Conservation (phyloP, 805 yeast species). For the Blastobotrys peoriensis region DNA sequence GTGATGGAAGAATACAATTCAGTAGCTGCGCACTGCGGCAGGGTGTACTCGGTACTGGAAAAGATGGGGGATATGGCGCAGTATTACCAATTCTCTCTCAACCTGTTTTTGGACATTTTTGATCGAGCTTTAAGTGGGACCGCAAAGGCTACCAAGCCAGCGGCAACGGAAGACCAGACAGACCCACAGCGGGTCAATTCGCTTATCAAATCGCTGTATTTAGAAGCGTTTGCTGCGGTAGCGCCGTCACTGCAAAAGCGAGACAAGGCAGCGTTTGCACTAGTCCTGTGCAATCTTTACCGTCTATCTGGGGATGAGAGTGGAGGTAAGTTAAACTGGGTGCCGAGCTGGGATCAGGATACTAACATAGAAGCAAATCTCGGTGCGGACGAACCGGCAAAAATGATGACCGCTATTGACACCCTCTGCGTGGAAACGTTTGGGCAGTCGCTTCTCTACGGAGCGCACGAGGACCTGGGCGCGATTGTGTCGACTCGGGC, state of each 20-base stretch:
- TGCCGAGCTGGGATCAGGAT: not conserved
- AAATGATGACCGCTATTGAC: constrained; percentile 8
- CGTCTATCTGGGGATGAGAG: not conserved
- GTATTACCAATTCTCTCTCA: constrained; percentile 57
- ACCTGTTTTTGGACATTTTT: constrained; percentile 36
- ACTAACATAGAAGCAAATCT: constrained; percentile 1
- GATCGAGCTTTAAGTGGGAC: constrained; percentile 23
- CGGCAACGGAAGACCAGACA: constrained; percentile 2
- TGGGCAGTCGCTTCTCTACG: constrained; percentile 7
- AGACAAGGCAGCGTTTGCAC: constrained; percentile 36
- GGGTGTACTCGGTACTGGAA: constrained; percentile 44
- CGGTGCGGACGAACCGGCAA: constrained; percentile 7
- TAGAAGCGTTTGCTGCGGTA: constrained; percentile 40
- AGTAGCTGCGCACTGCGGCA: constrained; percentile 51
- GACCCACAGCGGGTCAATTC: constrained; percentile 23
- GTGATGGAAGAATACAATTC: constrained; percentile 44
- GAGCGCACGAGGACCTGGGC: constrained; percentile 11
- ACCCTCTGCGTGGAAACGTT: constrained; percentile 5
- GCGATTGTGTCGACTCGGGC: constrained; percentile 20
- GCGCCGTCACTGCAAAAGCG: constrained; percentile 41
- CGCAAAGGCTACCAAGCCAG: constrained; percentile 7
- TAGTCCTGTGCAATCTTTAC: constrained; percentile 37
- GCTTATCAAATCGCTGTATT: constrained; percentile 38
- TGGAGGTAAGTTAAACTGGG: not conserved
- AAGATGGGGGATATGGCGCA: constrained; percentile 37